phyloP scores from a whole-genome alignment of 2,329 filamentous ascomycete species.

The Ploettnerulaceae sp. region DNA sequence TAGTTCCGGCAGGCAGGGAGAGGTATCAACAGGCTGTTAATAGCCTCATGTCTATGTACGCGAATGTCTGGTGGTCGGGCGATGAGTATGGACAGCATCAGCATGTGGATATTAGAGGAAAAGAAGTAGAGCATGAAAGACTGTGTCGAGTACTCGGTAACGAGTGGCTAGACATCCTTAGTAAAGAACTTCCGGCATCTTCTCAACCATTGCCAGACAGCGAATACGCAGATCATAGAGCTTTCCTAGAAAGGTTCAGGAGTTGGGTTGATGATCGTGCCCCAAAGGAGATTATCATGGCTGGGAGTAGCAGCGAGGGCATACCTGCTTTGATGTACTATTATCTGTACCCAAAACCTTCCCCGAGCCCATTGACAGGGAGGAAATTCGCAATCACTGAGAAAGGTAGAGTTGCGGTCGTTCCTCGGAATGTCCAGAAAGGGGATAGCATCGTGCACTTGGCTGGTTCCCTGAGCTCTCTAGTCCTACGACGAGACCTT shows the following conservation, averaged over 20 bases:
- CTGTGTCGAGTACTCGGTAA: background rate
- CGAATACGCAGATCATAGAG: background rate
- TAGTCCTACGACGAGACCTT: background rate
- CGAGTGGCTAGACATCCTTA: background rate
- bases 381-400: background rate
- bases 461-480: slow-evolving; percentile 1
- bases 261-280: background rate
- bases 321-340: slow-evolving; percentile 5
- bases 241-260: background rate
- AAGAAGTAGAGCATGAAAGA: slow-evolving; percentile 3
- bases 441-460: slow-evolving; percentile 9
- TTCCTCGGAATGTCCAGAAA: background rate
- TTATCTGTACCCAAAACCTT: background rate
- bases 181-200: background rate
- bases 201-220: background rate
- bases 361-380: background rate
- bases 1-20: background rate
- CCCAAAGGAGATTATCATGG: background rate
- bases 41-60: background rate
- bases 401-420: background rate
- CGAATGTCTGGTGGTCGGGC: slow-evolving; percentile 8
- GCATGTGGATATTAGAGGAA: slow-evolving; percentile 7
- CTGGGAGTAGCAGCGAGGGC: slow-evolving; percentile 1
- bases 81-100: slow-evolving; percentile 10
- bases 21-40: background rate